A percentile compares a stretch with the other conserved stretches of the same genome.
phyloP scores from a whole-genome alignment of 805 yeast genomes.

The Torulaspora delbrueckii region DNA sequence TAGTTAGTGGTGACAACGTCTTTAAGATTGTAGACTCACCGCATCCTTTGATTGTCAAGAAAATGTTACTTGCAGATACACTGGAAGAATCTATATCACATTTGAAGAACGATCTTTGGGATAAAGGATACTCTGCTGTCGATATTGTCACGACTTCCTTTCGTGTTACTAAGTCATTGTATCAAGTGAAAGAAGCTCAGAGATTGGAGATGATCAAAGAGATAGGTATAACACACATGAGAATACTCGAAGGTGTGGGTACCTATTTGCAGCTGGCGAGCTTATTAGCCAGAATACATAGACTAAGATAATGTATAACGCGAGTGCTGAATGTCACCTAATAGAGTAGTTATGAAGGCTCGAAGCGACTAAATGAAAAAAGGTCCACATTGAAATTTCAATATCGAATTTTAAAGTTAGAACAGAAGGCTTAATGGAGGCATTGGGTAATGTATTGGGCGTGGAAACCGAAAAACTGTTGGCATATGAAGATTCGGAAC shows the following conservation, averaged over 20 bases:
- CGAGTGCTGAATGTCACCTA: background rate
- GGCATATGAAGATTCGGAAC: background rate
- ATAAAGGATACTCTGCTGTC: slow-evolving; percentile 85
- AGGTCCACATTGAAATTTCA: background rate
- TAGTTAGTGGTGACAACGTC: slow-evolving; percentile 88
- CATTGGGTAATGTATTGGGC: slow-evolving; percentile 14
- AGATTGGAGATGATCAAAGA: slow-evolving; percentile 75
- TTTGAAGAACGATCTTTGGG: slow-evolving; percentile 66
- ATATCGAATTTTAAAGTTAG: background rate
- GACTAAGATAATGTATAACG: slow-evolving; percentile 12
- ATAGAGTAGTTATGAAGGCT: background rate
- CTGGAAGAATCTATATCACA: slow-evolving; percentile 64
- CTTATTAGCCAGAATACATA: slow-evolving; percentile 55
- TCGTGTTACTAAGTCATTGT: slow-evolving; percentile 75
- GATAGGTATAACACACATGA: slow-evolving; percentile 87
- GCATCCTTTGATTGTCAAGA: slow-evolving; percentile 79
- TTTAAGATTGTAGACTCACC: slow-evolving; percentile 95
- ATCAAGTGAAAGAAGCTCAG: slow-evolving; percentile 59
- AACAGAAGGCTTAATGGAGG: slow-evolving; percentile 13
- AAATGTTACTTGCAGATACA: slow-evolving; percentile 52
- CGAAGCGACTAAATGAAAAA: background rate
- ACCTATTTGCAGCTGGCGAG: slow-evolving; percentile 84
- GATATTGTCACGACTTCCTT: slow-evolving; percentile 90
- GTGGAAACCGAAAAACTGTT: background rate
- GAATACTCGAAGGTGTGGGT: slow-evolving; percentile 88